A percentile compares a stretch with the other conserved stretches of the same genome.
phyloP scores from a whole-genome alignment of 257 asterid genomes.

The Haberlea rhodopensis region DNA sequence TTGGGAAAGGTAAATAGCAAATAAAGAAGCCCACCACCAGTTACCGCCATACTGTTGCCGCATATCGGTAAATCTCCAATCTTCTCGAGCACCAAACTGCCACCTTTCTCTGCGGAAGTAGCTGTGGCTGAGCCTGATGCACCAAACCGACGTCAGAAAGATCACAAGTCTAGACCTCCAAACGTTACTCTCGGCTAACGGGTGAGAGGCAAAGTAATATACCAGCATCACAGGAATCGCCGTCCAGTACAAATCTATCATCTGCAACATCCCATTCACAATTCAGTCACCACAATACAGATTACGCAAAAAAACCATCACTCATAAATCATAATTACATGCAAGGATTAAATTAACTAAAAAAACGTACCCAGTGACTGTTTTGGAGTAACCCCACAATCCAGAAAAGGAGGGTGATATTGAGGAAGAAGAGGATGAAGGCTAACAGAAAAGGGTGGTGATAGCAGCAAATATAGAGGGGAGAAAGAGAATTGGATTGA shows the following conservation, averaged over 20 bases:
- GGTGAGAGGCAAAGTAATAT: conserved; percentile 68
- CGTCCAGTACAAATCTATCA: conserved; percentile 95
- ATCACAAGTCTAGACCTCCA: conserved; percentile 70
- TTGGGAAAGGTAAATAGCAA: conserved; percentile 71
- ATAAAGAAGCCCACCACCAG: conserved; percentile 98
- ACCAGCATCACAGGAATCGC: conserved; percentile 71
- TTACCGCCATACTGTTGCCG: conserved; percentile 51
- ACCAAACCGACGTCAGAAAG: conserved; percentile 74
- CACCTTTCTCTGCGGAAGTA: conserved; percentile 94
- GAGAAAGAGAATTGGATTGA: conserved; percentile 36
- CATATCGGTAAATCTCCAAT: conserved; percentile 87
- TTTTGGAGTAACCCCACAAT: conserved; percentile 63
- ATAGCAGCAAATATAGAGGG: conserved; percentile 71
- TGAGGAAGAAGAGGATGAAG: conserved; percentile 69
- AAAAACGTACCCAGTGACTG: conserved; percentile 75
- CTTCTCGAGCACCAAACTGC: conserved; percentile 95
- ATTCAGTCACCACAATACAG: conserved; percentile 10
- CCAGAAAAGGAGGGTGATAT: conserved; percentile 81
- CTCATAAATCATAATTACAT: not conserved
- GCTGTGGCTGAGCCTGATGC: conserved; percentile 75
- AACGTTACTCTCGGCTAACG: conserved; percentile 39
- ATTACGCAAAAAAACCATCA: not conserved
- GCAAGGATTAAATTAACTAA: not conserved
- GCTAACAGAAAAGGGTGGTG: conserved; percentile 70
- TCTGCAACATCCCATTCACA: conserved; percentile 40